Evolutionary conservation across 228 moss, liverwort and hornwort genomes (phyloP), one percentile per base, ranked within the genome.

Genomic region (Sphagnum magellanicum): DNA sequence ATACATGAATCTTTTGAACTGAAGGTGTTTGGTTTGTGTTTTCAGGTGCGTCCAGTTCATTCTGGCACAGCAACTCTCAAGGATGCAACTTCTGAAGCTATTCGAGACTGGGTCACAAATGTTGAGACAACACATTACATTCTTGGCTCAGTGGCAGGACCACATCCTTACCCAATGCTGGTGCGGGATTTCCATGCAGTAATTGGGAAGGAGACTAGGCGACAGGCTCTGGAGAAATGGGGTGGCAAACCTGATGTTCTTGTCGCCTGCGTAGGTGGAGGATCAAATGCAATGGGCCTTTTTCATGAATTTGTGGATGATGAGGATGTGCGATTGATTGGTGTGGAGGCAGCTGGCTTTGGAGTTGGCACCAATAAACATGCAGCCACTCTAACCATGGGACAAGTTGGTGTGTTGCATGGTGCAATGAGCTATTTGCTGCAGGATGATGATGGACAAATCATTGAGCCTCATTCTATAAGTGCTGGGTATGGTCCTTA

Each of bases 351-450:
- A 5, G 96, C 88, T 53, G 96, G 96, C 32, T 88, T 88, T 61
- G 96, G 96, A 52, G 83, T 82, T 53, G 70, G 83, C n/a, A 93
- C 89, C 3, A 76, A 73, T 62, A 84, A 89, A 62, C 93, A 97
- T 78, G 96, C 96, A 48, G 96, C 96, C 58, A 97, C 96, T 2
- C 77, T 97, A 70, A 91, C 91, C 48, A 91, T 82, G 79, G 96
- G 93, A 17, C 71, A 97, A 75, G 81, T 97, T 47, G 96, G 96
- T 58, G 93, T 97, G n/a, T 60, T 97, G 15, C 96, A 97, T 67
- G 96, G 96, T 71, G 89, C 96, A 8, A 97, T 97, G 96, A 97
- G 96, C 77, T 97, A 97, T 74, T 79, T 97, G 72, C 81, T 97
- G 59, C 96, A 97, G 72, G 96, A 97, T 67, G 76, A 68, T 6